These are phyloP conservation scores for Rhizopogon rudus DNA, from an alignment of 768 basidiomycete genomes.

Conservation along the genomic window DNA sequence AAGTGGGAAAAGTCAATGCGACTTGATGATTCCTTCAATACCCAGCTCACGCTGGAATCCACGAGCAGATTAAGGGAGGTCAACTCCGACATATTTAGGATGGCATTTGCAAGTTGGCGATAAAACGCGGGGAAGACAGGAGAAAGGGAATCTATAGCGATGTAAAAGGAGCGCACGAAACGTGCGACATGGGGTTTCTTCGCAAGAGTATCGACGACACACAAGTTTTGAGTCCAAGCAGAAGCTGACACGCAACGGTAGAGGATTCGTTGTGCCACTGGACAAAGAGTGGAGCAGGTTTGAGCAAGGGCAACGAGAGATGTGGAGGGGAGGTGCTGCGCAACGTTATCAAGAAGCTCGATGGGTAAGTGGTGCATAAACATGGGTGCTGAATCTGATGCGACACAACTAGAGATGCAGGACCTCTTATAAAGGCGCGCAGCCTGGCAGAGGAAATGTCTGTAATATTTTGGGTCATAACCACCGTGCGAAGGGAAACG, in stretches of 20 bases:
- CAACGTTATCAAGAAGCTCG: slow-evolving; percentile 59
- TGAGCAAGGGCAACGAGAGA: slow-evolving; percentile 47
- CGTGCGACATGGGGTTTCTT: slow-evolving; percentile 49
- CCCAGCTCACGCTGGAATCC: slow-evolving; percentile 48
- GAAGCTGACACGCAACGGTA: slow-evolving; percentile 55
- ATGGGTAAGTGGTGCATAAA: slow-evolving; percentile 45
- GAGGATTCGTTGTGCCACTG: slow-evolving; percentile 54
- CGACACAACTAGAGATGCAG: not conserved
- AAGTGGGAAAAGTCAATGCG: slow-evolving; percentile 40
- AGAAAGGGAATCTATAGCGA: slow-evolving; percentile 42
- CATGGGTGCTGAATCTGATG: slow-evolving; percentile 28
- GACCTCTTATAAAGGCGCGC: slow-evolving; percentile 9
- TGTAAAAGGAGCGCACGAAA: slow-evolving; percentile 56
- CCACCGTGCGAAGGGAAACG: slow-evolving; percentile 28
- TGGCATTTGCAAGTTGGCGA: slow-evolving; percentile 42
- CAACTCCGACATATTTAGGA: slow-evolving; percentile 58
- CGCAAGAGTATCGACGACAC: slow-evolving; percentile 53
- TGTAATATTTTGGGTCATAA: slow-evolving; percentile 28
- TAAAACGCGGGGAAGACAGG: slow-evolving; percentile 44
- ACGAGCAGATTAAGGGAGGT: slow-evolving; percentile 44
- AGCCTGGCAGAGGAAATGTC: not conserved
- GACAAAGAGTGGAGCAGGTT: slow-evolving; percentile 36
- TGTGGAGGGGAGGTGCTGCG: slow-evolving; percentile 27
- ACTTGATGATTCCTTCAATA: slow-evolving; percentile 34
- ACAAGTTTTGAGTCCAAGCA: slow-evolving; percentile 37